Evolutionary conservation across 176 grass and related monocot species (phyloP), one percentile per base, ranked within the genome.

Genomic region (Lolium perenne): DNA sequence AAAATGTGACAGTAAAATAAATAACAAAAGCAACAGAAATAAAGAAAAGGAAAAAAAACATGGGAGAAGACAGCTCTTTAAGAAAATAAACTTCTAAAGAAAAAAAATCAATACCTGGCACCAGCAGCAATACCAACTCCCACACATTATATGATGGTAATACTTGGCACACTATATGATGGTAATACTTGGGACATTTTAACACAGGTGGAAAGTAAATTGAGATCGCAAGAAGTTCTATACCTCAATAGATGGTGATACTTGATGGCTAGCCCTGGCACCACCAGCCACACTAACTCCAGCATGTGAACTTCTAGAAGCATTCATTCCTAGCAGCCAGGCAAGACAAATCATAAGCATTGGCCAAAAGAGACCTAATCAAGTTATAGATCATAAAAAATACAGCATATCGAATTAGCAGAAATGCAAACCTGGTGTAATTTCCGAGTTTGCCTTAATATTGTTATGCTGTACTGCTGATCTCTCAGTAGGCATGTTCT

Each of bases 161-260:
- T 73, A 73, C 43, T 73, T 48, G 43, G 38, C 38, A n/a, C 0
- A 3, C 10, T 38, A 70, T 41, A 16, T 70, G 38, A 46, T 6
- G 4, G 68, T 73, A 73, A 73, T 73, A 73, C 43, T 73, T 48
- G 10, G 11, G 2, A 46, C 45, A 48, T 8, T 72, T 22, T 22
- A 72, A 46, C 10, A 67, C 43, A 79, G 17, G 41, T 67, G 25
- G 48, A 80, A 49, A 51, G 20, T 83, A 76, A 62, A 81, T 29
- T 26, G n/a, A 49, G 62, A n/a, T 47, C 1, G 12, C 22, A 10
- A 55, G 68, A 62, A n/a, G 40, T 83, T 46, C 61, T 59, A 82
- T 94, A 99, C 97, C 88, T 93, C 97, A 45, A 80, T 21, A 55
- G 81, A 81, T 32, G 83, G 85, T 32, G 92, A 83, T 55, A 63